Base-by-base conservation (phyloP, 306 rosid species). In the Acacia acuminata region DNA sequence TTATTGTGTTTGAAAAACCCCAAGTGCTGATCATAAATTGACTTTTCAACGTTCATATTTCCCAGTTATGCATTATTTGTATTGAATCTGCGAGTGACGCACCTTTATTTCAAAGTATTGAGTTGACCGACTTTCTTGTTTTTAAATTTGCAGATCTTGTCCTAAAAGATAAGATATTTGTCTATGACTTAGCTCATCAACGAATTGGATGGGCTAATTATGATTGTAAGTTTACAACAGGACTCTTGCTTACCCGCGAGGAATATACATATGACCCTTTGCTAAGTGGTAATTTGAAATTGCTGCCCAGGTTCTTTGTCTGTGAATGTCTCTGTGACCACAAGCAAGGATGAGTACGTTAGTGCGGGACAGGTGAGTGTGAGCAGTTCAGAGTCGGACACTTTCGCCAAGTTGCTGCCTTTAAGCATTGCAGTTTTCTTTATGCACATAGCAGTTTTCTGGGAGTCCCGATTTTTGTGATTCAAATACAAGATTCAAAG, bases 91-190 rank as follows among this genome's bases (percentile, higher is more conserved):
- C 73, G 47, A 55, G 20, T 16, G 20, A 32, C 58, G 56, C 42
- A 61, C 60, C 55, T 3, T 22, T 64, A 60, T 4, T 16, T 73
- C 79, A 34, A 13, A 64, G 17, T 53, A 48, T 60, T 55, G 65
- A 67, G 70, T 75, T 80, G 77, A 64, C 56, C 71, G 42, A 30
- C 68, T 25, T 77, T 36, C 38, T 71, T 75, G 79, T 71, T 79
- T 72, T 76, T 5, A 83, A 75, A 74, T 65, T 77, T 85, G 88
- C 97, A 95, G 98, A 95, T 91, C 94, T 95, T 78, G 91, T 95
- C 78, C 83, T 95, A 27, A 95, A 95, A 90, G 99, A 93, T 80
- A 93, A 92, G 93, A 96, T 95, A 63, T n/a, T 95, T 67, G 97
- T 95, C 71, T 95, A 93, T 38, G 99, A 93, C 83, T 85, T 95